Evolutionary conservation across 2,329 filamentous ascomycete species (phyloP), one percentile per base, ranked within the genome.

Genomic region (Paraconiothyrium brasiliense): DNA sequence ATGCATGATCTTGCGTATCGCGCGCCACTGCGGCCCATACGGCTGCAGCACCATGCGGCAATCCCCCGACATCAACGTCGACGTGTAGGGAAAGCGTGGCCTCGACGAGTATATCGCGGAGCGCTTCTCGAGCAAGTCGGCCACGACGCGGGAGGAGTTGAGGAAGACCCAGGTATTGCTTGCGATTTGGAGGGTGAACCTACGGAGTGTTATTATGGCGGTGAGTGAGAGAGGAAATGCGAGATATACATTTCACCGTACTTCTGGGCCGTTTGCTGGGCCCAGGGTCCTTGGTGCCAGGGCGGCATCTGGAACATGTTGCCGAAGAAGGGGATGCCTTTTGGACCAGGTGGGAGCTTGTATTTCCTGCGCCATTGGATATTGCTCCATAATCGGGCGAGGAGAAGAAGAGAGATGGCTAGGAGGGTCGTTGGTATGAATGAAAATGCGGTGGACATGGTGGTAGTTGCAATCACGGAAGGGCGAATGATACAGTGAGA

Each of bases 1-100:
- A 50, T 77, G 75, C 69, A 78, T 76, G 55, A 75, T 71, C 57
- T 75, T 76, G 10, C 75, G 64, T 8, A 71, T 37, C 0, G 57
- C 27, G 11, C 74, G 65, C 75, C 75, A 78, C 22, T 62, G 59
- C 11, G 70, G 63, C 34, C 61, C 63, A 54, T 77, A 76, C 27
- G 69, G 71, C 69, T 74, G 73, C 7, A 77, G 52, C 2, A 78
- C 66, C 10, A 77, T 72, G n/a, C 75, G 66, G 16, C 60, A 67
- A 9, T 63, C 69, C 8, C 72, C 64, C 8, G 71, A 74, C 63
- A 76, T 71, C 48, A 77, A 58, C 22, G 49, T 59, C 13, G 61
- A 63, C 3, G 73, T 68, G 65, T 71, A 66, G 1, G 69, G 69
- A 27, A 66, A 65, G 6, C 27, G 57, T 1, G 66, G 69, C 4